These are phyloP conservation scores for Globisporangium paddicum DNA, from an alignment of 352 stramenopile genomes.

Conservation along the genomic window DNA sequence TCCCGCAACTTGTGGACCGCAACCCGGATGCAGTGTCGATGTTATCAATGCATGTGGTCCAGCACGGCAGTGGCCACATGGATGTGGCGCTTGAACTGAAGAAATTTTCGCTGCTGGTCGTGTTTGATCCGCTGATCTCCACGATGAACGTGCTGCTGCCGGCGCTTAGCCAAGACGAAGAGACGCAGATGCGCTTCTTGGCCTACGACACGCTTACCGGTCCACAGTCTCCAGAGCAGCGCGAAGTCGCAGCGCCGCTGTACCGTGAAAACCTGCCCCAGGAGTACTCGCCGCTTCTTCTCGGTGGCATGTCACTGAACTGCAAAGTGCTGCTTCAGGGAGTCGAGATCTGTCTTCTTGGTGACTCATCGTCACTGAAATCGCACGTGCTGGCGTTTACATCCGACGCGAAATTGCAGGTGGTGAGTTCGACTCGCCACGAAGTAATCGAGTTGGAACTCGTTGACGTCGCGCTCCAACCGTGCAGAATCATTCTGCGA, in stretches of 20 bases:
- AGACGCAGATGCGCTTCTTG: slow-evolving; percentile 69
- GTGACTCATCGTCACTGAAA: slow-evolving; percentile 63
- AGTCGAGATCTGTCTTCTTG: slow-evolving; percentile 75
- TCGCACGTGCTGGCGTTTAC: slow-evolving; percentile 82
- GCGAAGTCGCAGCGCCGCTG: slow-evolving; percentile 33
- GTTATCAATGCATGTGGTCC: slow-evolving; percentile 40
- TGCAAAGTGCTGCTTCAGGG: slow-evolving; percentile 47
- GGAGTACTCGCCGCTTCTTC: slow-evolving; percentile 64
- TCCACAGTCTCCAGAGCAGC: slow-evolving; percentile 53
- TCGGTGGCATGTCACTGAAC: slow-evolving; percentile 48
- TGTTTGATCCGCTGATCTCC: slow-evolving; percentile 72
- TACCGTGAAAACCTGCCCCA: slow-evolving; percentile 58
- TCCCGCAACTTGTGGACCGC: slow-evolving; percentile 67
- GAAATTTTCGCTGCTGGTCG: slow-evolving; percentile 62
- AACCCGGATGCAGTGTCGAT: slow-evolving; percentile 60
- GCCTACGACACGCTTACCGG: slow-evolving; percentile 34
- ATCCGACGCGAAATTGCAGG: slow-evolving; percentile 58
- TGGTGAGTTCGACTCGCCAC: slow-evolving; percentile 52
- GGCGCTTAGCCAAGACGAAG: slow-evolving; percentile 61
- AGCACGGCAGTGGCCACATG: slow-evolving; percentile 49
- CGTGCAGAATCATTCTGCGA: slow-evolving; percentile 56
- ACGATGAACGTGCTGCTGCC: slow-evolving; percentile 53
- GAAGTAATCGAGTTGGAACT: slow-evolving; percentile 75
- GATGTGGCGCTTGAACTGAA: slow-evolving; percentile 49
- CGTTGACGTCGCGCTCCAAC: slow-evolving; percentile 73